Evolutionary conservation across 2,329 filamentous ascomycete species (phyloP).

Genomic region (Fusarium continuum): DNA sequence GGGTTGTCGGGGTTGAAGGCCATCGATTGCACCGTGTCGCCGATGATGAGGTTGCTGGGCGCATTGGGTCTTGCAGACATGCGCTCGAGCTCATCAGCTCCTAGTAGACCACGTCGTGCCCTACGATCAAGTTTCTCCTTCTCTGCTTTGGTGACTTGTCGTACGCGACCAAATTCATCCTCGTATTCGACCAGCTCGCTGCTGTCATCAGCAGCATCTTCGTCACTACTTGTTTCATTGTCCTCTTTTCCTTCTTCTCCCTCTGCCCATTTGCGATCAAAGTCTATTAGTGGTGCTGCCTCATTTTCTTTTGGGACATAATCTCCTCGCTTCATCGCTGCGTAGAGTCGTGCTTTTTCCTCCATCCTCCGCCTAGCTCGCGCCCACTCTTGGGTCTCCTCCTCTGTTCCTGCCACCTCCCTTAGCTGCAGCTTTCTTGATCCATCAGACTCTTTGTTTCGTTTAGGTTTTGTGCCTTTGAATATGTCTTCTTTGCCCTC

Average conservation of each 20-base stretch:
- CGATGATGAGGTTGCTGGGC: conserved; percentile 80
- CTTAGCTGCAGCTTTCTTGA: conserved; percentile 59
- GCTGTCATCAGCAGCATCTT: conserved; percentile 54
- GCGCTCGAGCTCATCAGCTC: conserved; percentile 69
- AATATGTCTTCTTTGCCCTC: conserved; percentile 60
- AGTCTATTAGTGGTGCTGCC: conserved; percentile 81
- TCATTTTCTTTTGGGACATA: conserved; percentile 74
- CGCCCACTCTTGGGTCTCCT: conserved; percentile 73
- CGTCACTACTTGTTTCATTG: conserved; percentile 58
- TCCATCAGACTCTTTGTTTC: conserved; percentile 48
- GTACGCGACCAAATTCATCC: conserved; percentile 90
- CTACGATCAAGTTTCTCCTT: conserved; percentile 70
- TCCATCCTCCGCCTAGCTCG: conserved; percentile 84
- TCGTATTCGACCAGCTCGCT: conserved; percentile 82
- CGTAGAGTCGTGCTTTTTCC: conserved; percentile 88
- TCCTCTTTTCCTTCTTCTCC: conserved; percentile 65
- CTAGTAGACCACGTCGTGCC: conserved; percentile 58
- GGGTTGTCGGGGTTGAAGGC: conserved; percentile 83
- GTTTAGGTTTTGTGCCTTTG: conserved; percentile 43
- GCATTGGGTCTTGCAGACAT: conserved; percentile 74
- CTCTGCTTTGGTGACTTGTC: conserved; percentile 76
- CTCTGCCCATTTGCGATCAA: conserved; percentile 95
- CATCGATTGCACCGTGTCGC: conserved; percentile 82
- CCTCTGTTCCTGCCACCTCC: conserved; percentile 63
- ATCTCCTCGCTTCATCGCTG: conserved; percentile 90